Evolutionary conservation across 23 red algal genomes (phyloP), one percentile per base, ranked within the genome.

Genomic region (Cyanidiococcus yangmingshanensis): DNA sequence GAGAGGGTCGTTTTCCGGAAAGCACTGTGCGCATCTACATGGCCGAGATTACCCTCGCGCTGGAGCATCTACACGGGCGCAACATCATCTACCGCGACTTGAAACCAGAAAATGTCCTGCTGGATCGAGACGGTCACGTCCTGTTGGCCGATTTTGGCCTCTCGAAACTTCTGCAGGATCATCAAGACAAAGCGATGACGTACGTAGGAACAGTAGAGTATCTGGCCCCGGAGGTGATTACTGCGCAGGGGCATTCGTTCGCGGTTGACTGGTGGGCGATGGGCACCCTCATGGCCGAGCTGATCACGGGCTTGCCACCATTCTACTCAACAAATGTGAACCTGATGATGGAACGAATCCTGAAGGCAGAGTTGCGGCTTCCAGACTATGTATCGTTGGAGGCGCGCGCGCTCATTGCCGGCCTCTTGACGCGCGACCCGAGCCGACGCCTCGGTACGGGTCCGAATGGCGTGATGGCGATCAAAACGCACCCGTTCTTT

Each of bases 81-180:
- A 88, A 88, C 50, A 90, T 91, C 89, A 85, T 91, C 2, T 98
- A 98, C 58, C 81, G 94, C 2, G 94, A 98, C 79, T 83, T 98
- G 40, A 98, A 98, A 80, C 87, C 94, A 26, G 94, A 98, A 36
- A 98, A 98, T 75, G 86, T 98, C 27, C 58, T 98, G 50, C 51
- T 98, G 24, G 87, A 91, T 33, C 77, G 77, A 30, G 37, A 89
- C n/a, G 88, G 88, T 0, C 94, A 98, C 74, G 85, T 98, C 35
- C 85, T 79, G 38, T 80, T 98, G 34, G 94, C 94, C 27, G 94
- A 98, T 59, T 98, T 98, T 39, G 94, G 94, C 38, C 68, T 98
- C 7, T 91, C 87, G 79, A 98, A 92, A 82, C 75, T 96, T 39
- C 85, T 90, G 18, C 82, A 82, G 38, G 40, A 68, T 57, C 80